Evolutionary conservation across 2,329 filamentous ascomycete species (phyloP).

Genomic region (Pyrenophora seminiperda): DNA sequence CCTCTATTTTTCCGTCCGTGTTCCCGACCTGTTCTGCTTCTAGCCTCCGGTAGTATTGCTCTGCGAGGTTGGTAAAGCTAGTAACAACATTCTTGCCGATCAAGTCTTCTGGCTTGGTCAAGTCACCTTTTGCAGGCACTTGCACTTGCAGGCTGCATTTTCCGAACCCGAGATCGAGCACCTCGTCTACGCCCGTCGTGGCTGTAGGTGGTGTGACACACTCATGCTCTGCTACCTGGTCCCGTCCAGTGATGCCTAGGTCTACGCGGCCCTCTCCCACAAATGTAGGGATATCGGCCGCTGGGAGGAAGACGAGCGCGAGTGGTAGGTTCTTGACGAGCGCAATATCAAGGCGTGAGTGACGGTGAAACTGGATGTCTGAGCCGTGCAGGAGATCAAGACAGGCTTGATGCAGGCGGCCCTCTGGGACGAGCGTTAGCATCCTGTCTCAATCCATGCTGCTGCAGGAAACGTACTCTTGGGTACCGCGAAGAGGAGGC

Average conservation of each 20-base stretch:
- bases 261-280: constrained; percentile 94
- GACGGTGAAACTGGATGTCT: constrained; percentile 95
- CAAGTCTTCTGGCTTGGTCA: constrained; percentile 73
- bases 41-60: constrained; percentile 80
- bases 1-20: constrained; percentile 43
- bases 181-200: constrained; percentile 71
- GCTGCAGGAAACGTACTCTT: constrained; percentile 73
- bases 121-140: constrained; percentile 81
- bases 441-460: neutral
- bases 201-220: constrained; percentile 58
- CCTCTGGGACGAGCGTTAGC: constrained; percentile 65
- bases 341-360: constrained; percentile 94
- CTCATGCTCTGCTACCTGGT: constrained; percentile 92
- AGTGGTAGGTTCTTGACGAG: constrained; percentile 96
- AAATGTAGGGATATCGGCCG: constrained; percentile 96
- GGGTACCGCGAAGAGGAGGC: constrained; percentile 94
- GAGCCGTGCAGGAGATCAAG: constrained; percentile 90
- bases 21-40: constrained; percentile 59
- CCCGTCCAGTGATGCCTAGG: constrained; percentile 90
- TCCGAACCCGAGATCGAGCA: constrained; percentile 91
- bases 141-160: constrained; percentile 95
- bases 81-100: constrained; percentile 94
- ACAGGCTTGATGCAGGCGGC: constrained; percentile 83
- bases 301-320: constrained; percentile 94
- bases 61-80: constrained; percentile 85